Evolutionary conservation across 768 basidiomycete species (phyloP), one percentile per base, ranked within the genome.

Genomic region (Pisolithus tinctorius): DNA sequence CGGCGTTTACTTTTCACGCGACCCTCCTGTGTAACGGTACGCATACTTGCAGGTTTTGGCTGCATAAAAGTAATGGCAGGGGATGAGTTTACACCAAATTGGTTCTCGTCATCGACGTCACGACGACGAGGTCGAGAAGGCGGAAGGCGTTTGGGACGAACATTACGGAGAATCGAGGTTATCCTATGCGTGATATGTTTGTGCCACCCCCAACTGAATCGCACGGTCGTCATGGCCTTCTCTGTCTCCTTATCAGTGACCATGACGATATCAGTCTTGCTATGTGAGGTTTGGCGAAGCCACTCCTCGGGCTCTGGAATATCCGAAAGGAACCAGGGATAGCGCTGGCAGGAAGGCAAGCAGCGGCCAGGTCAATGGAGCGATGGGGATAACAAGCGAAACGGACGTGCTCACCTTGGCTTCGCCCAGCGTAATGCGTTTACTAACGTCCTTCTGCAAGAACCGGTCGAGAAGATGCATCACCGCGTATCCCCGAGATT

Each of bases 211-310:
- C 80, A 84, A 47, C 75, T 75, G 63, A 86, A 88, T 53, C 71
- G 79, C 4, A 85, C 77, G 0, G 70, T 63, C 8, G 82, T 81
- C 76, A 89, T 81, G 20, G 86, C 93, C 29, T 80, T 81, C 16
- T 78, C 76, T 3, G 89, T 82, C 55, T 96, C 94, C 42, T 79
- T 79, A n/a, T 80, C 77, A 0, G 88, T 84, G 23, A 95, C 83
- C 41, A 74, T 71, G 45, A 83, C 75, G 36, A 73, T 71, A 30
- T 73, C 69, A 42, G 70, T 71, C 50, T 69, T 72, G 50, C 72
- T 73, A 2, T 78, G 80, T 37, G 76, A 74, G 6, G 83, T 85
- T 41, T 77, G 75, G 16, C 70, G 67, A 6, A 93, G 76, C 94
- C 94, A 96, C 27, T 75, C 69, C 1, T 78, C 68, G 0, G 83